Evolutionary conservation across 352 stramenopile genomes (phyloP), one percentile per base, ranked within the genome.

Genomic region (Globisporangium viniferum): DNA sequence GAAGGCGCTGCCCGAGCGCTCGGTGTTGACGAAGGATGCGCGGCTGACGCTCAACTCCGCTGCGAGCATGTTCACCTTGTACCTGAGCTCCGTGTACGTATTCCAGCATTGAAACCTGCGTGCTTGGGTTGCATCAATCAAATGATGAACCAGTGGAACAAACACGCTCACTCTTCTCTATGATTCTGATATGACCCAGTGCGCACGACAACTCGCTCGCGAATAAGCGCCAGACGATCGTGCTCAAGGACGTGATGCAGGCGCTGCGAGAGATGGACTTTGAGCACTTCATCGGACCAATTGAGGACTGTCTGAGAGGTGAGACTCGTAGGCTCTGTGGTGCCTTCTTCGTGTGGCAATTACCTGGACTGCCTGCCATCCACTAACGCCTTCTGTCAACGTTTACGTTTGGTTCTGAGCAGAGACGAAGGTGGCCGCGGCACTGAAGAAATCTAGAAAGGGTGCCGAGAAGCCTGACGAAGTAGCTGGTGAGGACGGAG

Each of bases 181-280:
- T 57, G 10, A 36, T n/a, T 39, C 3, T 31, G 24, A 53, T 5
- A 36, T 39, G 20, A 10, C 36, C 7, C 70, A 93, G 85, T 63
- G 86, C 86, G 41, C 83, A 92, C 35, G 86, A 91, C 44, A 78
- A 78, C 44, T 86, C 82, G 14, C 67, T 73, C n/a, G 71, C 78
- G 55, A 90, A 88, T 62, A 93, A 93, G 70, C 82, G 88, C 29
- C 85, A 87, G 63, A 93, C 86, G 6, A 86, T 95, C 62, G 86
- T 81, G 18, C 72, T 90, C 5, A 88, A 88, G 53, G 88, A 95
- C 51, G 88, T 95, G 59, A 68, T 93, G 35, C 76, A 81, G 31
- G 82, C 88, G 44, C 71, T 95, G 51, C 64, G 79, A 5, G 88
- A 95, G 31, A 76, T 80, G n/a, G 84, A 95, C 59, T 91, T 95